Evolutionary conservation across 208 protist species (phyloP).

Genomic region (Leishmania tropica): DNA sequence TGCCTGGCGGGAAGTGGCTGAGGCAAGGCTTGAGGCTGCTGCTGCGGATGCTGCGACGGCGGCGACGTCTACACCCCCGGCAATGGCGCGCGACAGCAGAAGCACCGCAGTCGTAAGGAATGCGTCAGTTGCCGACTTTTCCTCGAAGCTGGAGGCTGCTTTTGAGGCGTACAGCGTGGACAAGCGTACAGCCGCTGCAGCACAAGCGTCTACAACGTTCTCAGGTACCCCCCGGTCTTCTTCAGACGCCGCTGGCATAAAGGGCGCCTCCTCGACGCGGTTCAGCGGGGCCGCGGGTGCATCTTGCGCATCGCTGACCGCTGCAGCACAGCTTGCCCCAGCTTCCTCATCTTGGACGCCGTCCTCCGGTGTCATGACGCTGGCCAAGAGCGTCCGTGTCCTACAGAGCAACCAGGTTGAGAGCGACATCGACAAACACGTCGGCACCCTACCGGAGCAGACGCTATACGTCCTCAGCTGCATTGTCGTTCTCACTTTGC

Average conservation of each 20-base stretch:
- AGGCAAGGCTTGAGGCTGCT: constrained; percentile 4
- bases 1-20: constrained; percentile 41
- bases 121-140: background rate
- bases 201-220: background rate
- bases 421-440: constrained; percentile 56
- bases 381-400: constrained; percentile 57
- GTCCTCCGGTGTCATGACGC: constrained; percentile 32
- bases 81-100: background rate
- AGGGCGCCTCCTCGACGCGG: constrained; percentile 15
- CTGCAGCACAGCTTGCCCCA: background rate
- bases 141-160: constrained; percentile 29
- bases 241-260: constrained; percentile 1
- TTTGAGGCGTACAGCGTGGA: constrained; percentile 23
- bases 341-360: background rate
- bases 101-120: background rate
- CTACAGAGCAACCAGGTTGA: constrained; percentile 46
- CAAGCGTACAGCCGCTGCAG: background rate
- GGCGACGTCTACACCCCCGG: background rate
- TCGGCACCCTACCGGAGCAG: constrained; percentile 75
- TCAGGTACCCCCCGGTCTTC: background rate
- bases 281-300: constrained; percentile 7
- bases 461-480: constrained; percentile 78
- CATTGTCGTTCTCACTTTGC: constrained; percentile 63
- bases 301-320: background rate
- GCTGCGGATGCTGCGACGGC: background rate